Conservation (phyloP, 75 land plant species). For the Azolla pinnata region DNA sequence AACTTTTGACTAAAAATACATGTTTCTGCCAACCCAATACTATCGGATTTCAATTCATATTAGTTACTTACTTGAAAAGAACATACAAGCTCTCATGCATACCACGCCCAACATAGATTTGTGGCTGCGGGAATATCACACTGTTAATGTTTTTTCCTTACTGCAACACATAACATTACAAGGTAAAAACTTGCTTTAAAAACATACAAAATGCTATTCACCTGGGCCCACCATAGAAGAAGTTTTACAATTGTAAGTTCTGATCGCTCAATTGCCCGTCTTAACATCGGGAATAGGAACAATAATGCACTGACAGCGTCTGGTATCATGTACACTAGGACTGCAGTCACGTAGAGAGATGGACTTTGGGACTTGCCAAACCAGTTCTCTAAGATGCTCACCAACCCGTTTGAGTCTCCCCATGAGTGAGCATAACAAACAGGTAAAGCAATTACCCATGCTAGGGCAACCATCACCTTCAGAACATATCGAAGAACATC, state of each 20-base stretch:
- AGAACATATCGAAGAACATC: slow-evolving; percentile 59
- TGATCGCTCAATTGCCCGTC: slow-evolving; percentile 67
- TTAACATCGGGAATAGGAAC: slow-evolving; percentile 68
- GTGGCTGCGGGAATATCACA: slow-evolving; percentile 19
- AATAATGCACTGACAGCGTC: slow-evolving; percentile 58
- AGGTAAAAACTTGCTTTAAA: background rate
- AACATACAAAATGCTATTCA: no score
- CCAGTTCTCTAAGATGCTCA: slow-evolving; percentile 50
- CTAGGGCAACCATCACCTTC: slow-evolving; percentile 59
- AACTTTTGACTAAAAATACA: background rate
- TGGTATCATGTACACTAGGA: slow-evolving; percentile 75
- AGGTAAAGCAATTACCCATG: slow-evolving; percentile 63
- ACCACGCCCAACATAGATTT: slow-evolving; percentile 38
- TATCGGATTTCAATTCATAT: background rate
- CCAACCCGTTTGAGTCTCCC: slow-evolving; percentile 47
- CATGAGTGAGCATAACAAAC: slow-evolving; percentile 53
- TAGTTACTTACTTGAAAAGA: slow-evolving; percentile 29
- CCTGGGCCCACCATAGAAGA: slow-evolving; percentile 99
- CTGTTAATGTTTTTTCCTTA: no score
- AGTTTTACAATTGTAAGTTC: slow-evolving; percentile 51
- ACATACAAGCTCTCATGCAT: slow-evolving; percentile 32
- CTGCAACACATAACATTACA: no score
- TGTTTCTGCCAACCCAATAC: background rate
- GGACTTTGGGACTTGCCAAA: slow-evolving; percentile 47
- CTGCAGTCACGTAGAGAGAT: slow-evolving; percentile 47